Conservation (phyloP, 371 early-diverging fungal species). For the Zychaea mexicana region DNA sequence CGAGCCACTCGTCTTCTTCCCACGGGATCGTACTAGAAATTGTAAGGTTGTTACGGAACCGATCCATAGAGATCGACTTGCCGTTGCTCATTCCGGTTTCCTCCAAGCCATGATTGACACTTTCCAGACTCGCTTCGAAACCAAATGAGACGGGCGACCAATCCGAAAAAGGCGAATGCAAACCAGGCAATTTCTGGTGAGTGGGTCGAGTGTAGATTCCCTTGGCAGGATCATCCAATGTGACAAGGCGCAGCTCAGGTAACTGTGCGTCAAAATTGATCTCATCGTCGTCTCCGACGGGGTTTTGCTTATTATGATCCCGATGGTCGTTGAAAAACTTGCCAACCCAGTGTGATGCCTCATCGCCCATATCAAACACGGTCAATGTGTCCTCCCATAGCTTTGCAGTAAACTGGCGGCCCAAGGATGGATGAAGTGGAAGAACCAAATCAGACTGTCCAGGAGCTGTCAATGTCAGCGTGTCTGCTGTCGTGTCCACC, state of each 20-base stretch:
- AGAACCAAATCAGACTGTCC: conserved; percentile 24
- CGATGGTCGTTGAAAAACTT: conserved; percentile 32
- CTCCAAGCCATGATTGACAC: conserved; percentile 32
- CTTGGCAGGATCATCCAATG: conserved; percentile 29
- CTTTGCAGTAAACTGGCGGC: conserved; percentile 14
- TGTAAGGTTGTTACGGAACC: conserved; percentile 48
- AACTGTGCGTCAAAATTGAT: conserved; percentile 11
- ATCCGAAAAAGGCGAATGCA: conserved; percentile 44
- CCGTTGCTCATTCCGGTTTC: conserved; percentile 35
- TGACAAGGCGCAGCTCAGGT: conserved; percentile 33
- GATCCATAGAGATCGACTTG: conserved; percentile 32
- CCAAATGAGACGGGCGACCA: conserved; percentile 52
- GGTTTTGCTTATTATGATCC: conserved; percentile 29
- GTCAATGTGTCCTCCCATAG: conserved; percentile 38
- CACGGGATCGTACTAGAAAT: conserved; percentile 45
- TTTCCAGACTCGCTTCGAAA: conserved; percentile 29
- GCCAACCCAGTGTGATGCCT: conserved; percentile 36
- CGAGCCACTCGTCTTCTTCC: conserved; percentile 56
- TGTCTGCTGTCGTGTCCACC: conserved; percentile 20
- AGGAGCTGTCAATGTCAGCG: conserved; percentile 27
- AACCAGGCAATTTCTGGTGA: conserved; percentile 39
- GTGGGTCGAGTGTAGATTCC: conserved; percentile 36
- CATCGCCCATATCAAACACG: conserved; percentile 48
- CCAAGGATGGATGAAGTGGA: conserved; percentile 32
- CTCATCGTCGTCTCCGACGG: conserved; percentile 9